Percentiles rank a stretch among this genome's conserved stretches.
Evolutionary conservation across 176 grass and related monocot species (phyloP).

Genomic region (Sorghum bicolor): Sorghum_bicolor_NCBIv3 NC_012870.2:1998501-1999000

Average conservation of each 20-base stretch:
- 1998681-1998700: slow-evolving; percentile 22
- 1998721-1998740: slow-evolving; percentile 90
- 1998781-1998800: slow-evolving; percentile 26
- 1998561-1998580: slow-evolving; percentile 40
- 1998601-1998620: background rate
- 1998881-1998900: slow-evolving; percentile 61
- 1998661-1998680: background rate
- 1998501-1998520: background rate
- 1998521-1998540: background rate
- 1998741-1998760: slow-evolving; percentile 69
- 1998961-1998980: slow-evolving; percentile 69
- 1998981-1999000: slow-evolving; percentile 69
- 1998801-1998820: background rate
- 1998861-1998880: slow-evolving; percentile 71
- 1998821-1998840: background rate
- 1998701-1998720: slow-evolving; percentile 48
- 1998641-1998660: slow-evolving; percentile 12
- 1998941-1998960: slow-evolving; percentile 92
- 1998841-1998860: slow-evolving; percentile 25
- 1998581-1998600: slow-evolving; percentile 36
- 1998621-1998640: background rate
- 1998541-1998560: background rate
- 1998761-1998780: slow-evolving; percentile 64
- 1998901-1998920: slow-evolving; percentile 70
- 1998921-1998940: slow-evolving; percentile 84